Evolutionary conservation across 495 filamentous ascomycete species (phyloP).

Genomic region (Lineolata rhizophorae): DNA sequence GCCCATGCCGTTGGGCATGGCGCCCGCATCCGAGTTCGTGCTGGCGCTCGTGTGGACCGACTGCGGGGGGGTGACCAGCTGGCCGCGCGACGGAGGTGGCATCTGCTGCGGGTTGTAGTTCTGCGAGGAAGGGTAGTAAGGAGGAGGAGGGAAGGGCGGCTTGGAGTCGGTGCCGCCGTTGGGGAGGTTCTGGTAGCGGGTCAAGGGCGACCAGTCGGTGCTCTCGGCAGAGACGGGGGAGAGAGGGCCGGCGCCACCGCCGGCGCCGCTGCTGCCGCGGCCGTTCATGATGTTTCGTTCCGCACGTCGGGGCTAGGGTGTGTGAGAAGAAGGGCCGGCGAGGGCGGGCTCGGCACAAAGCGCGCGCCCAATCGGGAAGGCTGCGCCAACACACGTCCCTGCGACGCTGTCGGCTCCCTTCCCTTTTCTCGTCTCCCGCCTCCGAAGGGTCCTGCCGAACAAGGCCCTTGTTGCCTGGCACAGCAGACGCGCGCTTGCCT

Average conservation of each 20-base stretch:
- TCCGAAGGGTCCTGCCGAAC: no score
- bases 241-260: constrained; percentile 44
- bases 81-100: background rate
- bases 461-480: no score
- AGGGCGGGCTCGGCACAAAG: no score
- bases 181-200: constrained; percentile 9
- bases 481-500: no score
- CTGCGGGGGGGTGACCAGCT: background rate
- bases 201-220: constrained; percentile 66
- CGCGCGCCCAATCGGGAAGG: no score
- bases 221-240: constrained; percentile 66
- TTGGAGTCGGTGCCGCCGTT: constrained; percentile 9
- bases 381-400: no score
- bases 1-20: constrained; percentile 7
- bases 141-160: constrained; percentile 9
- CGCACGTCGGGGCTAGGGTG: no score
- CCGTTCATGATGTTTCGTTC: constrained; percentile 37
- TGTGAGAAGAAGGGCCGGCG: no score
- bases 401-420: no score
- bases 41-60: constrained; percentile 6
- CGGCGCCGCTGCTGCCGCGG: no score
- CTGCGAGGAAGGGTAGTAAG: constrained; percentile 2
- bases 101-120: background rate
- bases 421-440: no score
- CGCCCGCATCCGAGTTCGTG: constrained; percentile 6